Conservation (phyloP, 148 eudicot genomes). For the Diospyros lotus region DNA sequence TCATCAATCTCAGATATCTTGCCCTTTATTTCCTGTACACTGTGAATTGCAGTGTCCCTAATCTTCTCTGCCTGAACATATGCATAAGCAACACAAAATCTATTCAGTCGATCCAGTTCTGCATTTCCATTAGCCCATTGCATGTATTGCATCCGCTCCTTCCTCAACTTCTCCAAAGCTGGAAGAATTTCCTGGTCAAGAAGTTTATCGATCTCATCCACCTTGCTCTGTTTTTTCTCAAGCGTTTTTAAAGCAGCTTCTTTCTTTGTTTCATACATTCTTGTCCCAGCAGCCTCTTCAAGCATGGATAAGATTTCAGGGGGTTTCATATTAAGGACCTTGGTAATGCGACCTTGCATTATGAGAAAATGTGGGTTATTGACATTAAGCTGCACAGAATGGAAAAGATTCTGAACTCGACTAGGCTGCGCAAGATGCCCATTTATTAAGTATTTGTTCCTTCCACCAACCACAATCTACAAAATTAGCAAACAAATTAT, state of each 20-base stretch:
- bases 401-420: conserved; percentile 97
- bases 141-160: conserved; percentile 92
- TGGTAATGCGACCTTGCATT: conserved; percentile 99
- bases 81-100: conserved; percentile 93
- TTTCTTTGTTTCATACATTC: conserved; percentile 99
- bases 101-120: conserved; percentile 76
- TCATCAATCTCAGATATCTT: conserved; percentile 60
- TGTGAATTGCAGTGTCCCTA: conserved; percentile 63
- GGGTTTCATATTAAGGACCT: conserved; percentile 97
- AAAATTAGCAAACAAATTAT: conserved; percentile 18
- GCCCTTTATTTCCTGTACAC: conserved; percentile 55
- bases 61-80: conserved; percentile 84
- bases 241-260: conserved; percentile 93
- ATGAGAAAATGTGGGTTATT: conserved; percentile 98
- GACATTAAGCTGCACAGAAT: conserved; percentile 96
- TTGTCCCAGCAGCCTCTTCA: conserved; percentile 99
- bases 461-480: conserved; percentile 98
- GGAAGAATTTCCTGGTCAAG: conserved; percentile 89
- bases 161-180: conserved; percentile 89
- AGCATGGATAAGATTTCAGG: conserved; percentile 99
- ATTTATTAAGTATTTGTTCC: conserved; percentile 93
- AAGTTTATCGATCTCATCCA: conserved; percentile 90
- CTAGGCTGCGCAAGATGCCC: conserved; percentile 99
- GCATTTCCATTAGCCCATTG: conserved; percentile 98
- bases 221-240: conserved; percentile 88